These are phyloP conservation scores for Annulohypoxylon bovei DNA, from an alignment of 495 filamentous ascomycete species.

Conservation along the genomic window DNA sequence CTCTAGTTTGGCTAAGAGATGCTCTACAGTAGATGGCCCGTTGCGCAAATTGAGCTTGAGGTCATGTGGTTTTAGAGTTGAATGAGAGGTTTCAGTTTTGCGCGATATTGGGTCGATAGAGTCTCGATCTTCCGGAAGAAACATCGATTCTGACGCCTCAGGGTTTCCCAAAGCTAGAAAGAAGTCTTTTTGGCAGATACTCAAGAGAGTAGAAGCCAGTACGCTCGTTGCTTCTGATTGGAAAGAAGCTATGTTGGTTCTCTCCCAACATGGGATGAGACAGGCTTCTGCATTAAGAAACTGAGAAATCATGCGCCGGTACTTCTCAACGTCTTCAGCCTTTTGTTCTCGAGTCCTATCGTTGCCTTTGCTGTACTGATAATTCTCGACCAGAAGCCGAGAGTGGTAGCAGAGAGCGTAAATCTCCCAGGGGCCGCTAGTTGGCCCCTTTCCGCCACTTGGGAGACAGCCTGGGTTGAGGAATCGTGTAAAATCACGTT, in stretches of 20 bases:
- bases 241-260: slow-evolving; percentile 21
- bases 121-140: too few relatives aligned
- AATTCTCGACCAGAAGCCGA: slow-evolving; percentile 26
- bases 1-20: background rate
- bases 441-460: background rate
- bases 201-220: slow-evolving; percentile 21
- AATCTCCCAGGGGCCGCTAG: slow-evolving; percentile 34
- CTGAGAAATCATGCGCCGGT: slow-evolving; percentile 5
- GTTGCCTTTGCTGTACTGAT: slow-evolving; percentile 9
- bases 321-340: slow-evolving; percentile 4
- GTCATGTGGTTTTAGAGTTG: background rate
- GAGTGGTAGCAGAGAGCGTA: slow-evolving; percentile 37
- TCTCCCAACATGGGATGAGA: slow-evolving; percentile 30
- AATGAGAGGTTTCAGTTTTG: background rate
- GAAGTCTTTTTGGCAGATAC: slow-evolving; percentile 17
- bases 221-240: slow-evolving; percentile 30
- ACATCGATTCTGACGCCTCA: too few relatives aligned
- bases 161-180: background rate
- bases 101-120: too few relatives aligned
- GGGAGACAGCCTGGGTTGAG: slow-evolving; percentile 9
- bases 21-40: background rate
- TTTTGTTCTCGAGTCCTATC: slow-evolving; percentile 3
- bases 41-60: background rate
- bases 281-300: slow-evolving; percentile 27
- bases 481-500: slow-evolving; percentile 10